Percentiles rank a stretch among this genome's conserved stretches.
Evolutionary conservation across 2,329 filamentous ascomycete species (phyloP).

Genomic region (Domatiomyces catenatus): DNA sequence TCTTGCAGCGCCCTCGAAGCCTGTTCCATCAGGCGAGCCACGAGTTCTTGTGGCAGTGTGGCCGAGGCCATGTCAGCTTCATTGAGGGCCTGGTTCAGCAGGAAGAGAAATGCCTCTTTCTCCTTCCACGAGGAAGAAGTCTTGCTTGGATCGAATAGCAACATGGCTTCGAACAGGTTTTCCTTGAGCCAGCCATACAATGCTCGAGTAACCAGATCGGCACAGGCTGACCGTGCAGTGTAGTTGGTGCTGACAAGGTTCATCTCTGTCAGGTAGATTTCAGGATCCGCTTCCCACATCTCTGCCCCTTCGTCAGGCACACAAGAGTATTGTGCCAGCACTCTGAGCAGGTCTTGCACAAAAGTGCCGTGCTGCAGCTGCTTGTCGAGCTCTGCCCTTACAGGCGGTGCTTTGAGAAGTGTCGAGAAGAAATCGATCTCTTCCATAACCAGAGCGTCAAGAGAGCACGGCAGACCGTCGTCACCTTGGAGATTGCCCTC

Average conservation of each 20-base stretch:
- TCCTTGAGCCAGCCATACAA: constrained; percentile 75
- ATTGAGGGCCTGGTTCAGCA: constrained; percentile 68
- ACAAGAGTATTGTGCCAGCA: constrained; percentile 71
- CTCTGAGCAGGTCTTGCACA: constrained; percentile 75
- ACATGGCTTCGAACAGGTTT: constrained; percentile 61
- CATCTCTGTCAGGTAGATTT: constrained; percentile 87
- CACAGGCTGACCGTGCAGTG: constrained; percentile 80
- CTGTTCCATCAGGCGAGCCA: constrained; percentile 62
- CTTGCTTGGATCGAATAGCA: constrained; percentile 47
- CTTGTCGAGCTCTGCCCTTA: constrained; percentile 73
- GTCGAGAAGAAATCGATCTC: constrained; percentile 91
- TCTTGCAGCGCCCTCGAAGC: constrained; percentile 59
- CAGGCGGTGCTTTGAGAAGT: constrained; percentile 72
- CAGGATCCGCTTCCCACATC: constrained; percentile 92
- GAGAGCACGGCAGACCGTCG: constrained; percentile 81
- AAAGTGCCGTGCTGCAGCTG: constrained; percentile 57
- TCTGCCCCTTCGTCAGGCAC: constrained; percentile 88
- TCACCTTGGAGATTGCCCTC: constrained; percentile 74
- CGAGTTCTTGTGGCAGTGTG: constrained; percentile 51
- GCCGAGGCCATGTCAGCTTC: constrained; percentile 70
- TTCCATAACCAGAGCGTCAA: constrained; percentile 86
- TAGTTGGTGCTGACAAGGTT: constrained; percentile 92
- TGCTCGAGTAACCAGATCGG: constrained; percentile 72
- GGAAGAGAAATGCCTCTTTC: constrained; percentile 68
- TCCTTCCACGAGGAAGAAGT: constrained; percentile 38